Evolutionary conservation across 768 basidiomycete genomes (phyloP), one percentile per base, ranked within the genome.

Genomic region (Leccinum ochraceum): DNA sequence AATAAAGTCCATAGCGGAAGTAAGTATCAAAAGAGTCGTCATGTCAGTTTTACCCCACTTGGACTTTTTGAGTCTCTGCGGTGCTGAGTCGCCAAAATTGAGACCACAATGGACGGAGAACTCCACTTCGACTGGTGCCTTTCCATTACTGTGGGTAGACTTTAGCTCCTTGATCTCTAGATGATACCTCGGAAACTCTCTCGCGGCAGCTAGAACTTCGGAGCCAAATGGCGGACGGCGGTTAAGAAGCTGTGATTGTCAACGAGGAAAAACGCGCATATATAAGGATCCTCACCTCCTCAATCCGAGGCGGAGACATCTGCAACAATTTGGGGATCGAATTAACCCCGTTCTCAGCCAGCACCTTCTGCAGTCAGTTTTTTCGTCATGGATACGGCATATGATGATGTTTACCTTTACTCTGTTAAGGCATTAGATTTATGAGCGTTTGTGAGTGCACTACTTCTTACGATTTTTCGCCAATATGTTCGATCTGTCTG

Each of bases 401-500:
- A 54, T 20, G n/a, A 17, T 4, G 39, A 20, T n/a, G 53, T 53
- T 34, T 66, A 69, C 71, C 63, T 69, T 69, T 39, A 70, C 66
- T 56, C 73, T 75, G 50, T 37, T 32, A 0, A 63, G 42, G 28
- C 16, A 42, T 16, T 28, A 53, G 9, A 11, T 14, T 16, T n/a
- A 42, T 37, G 37, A 17, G 32, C 24, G 2, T 46, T 20, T 46
- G 44, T 20, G 20, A 46, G 24, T 36, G 26, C 36, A 9, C 16
- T 14, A 46, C 16, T 14, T 74, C 89, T 71, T 59, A 93, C 92
- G 91, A 92, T 83, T 93, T 94, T 69, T 94, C 92, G 34, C 95
- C 96, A 46, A 98, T 87, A n/a, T 87, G 85, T 36, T 91, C 87
- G 54, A 98, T 81, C 71, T 98, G 96, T 14, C 90, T 83, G 57